These are phyloP conservation scores for Arxiozyma bovina DNA, from an alignment of 1,139 yeast species.

Conservation along the genomic window DNA sequence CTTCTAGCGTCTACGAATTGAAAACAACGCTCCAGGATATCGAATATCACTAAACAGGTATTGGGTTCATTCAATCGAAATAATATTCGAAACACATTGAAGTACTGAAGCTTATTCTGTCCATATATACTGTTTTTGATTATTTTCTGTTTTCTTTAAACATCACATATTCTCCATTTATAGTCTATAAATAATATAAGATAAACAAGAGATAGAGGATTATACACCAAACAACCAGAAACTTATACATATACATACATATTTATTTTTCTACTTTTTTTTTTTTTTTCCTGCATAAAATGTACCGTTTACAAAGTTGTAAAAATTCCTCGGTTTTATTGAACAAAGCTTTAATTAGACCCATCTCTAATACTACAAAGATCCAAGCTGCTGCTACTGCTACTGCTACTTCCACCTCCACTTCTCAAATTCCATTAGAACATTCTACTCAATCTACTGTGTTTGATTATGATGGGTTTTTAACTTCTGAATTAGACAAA, in stretches of 20 bases:
- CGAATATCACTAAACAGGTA: no score
- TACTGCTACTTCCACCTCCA: slow-evolving; percentile 34
- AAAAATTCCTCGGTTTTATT: neutral
- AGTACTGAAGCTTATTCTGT: neutral
- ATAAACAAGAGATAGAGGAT: neutral
- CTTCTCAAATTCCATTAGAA: slow-evolving; percentile 31
- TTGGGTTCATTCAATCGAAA: no score
- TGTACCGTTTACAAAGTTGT: neutral
- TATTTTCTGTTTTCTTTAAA: no score
- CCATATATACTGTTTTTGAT: neutral
- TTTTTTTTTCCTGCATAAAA: neutral
- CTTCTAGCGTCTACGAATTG: no score
- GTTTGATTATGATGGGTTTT: slow-evolving; percentile 60
- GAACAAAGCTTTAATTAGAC: neutral
- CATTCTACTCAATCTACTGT: slow-evolving; percentile 36
- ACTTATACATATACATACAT: neutral
- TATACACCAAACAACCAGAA: neutral
- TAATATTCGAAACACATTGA: neutral
- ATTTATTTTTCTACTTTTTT: neutral
- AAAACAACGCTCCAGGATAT: neutral
- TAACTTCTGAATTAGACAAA: slow-evolving; percentile 52
- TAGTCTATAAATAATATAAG: neutral
- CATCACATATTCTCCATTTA: neutral
- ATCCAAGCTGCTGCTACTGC: slow-evolving; percentile 11
- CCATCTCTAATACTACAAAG: neutral